Percentiles rank a stretch among this genome's conserved stretches.
phyloP scores from a whole-genome alignment of 495 filamentous ascomycete species.

The Penicillium pulvis region DNA sequence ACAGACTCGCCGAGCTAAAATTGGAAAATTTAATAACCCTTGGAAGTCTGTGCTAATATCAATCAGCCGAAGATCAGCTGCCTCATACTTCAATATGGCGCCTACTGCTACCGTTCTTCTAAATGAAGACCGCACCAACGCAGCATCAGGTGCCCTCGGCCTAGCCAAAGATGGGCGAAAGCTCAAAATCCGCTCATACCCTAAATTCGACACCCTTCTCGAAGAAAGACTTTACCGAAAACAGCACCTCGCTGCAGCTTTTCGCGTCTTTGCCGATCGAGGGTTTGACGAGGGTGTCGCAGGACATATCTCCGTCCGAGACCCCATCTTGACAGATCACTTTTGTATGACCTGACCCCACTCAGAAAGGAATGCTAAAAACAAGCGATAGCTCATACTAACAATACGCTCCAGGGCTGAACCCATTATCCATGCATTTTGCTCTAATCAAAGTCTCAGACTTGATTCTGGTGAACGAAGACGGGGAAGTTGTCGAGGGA shows the following conservation, averaged over 20 bases:
- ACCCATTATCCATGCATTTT: constrained; percentile 7
- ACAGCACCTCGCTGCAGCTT: constrained; percentile 62
- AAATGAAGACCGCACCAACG: constrained; percentile 1
- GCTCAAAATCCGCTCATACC: constrained; percentile 6
- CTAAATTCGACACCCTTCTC: constrained; percentile 4
- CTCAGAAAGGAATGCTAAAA: neutral
- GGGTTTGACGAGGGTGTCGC: constrained; percentile 67
- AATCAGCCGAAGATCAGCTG: no score
- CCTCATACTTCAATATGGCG: neutral
- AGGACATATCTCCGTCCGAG: constrained; percentile 66
- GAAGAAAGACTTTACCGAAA: constrained; percentile 60
- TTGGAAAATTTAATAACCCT: no score
- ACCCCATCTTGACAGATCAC: constrained; percentile 47
- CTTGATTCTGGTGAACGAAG: constrained; percentile 32
- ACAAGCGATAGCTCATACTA: neutral
- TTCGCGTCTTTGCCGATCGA: constrained; percentile 57
- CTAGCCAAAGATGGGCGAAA: constrained; percentile 6
- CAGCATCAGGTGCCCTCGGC: neutral
- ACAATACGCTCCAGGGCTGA: constrained; percentile 1
- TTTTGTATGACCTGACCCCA: constrained; percentile 15
- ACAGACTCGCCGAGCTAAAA: no score
- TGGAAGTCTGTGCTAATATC: no score
- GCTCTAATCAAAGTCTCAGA: constrained; percentile 18
- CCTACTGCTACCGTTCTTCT: neutral
- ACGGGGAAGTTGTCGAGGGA: constrained; percentile 40